Base-by-base conservation (phyloP, 495 filamentous ascomycete genomes). In the Xylaria nigripes region DNA sequence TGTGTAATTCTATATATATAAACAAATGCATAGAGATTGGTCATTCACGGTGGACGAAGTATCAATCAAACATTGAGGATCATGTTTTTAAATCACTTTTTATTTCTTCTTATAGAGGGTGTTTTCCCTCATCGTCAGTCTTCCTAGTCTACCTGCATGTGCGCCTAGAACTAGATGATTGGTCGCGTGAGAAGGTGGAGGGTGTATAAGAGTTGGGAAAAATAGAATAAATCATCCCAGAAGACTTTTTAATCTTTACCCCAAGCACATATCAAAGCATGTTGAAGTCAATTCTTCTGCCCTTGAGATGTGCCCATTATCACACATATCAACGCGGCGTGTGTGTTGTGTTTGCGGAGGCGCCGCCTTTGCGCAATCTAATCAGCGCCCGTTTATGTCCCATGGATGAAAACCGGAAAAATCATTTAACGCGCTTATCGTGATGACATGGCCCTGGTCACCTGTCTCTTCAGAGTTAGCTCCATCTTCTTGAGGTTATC, bases 401-500 rank as follows among this genome's bases (percentile, higher is more conserved):
- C 63, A 57, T 61, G 67, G 62, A 56, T 61, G 40, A 61, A 62
- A 65, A 63, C 58, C 57, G 50, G 54, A 61, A 63, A 57, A 56
- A 50, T 58, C 46, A 45, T 53, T 40, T 54, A 62, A 59, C 36
- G 51, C 47, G 61, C 76, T 82, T 87, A 93, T 70, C 88, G 83
- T 60, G 88, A 89, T 54, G 87, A 78, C 87, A 93, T 93, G 61
- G 90, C 92, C 82, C 96, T 97, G 67, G 93, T 99, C 51, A 99
- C 90, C 58, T 95, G 78, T 65, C 93, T 78, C 90, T 99, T 99
- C 47, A 99, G 81, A 51, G 90, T 93, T 51, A 99, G 78, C 81
- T 99, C 93, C 86, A 96, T 96, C 90, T 97, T 97, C 87, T 94
- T 97, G 56, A 99, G 79, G 70, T 99, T 93, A 64, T 99, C 93